Base-by-base conservation (phyloP, 2,329 filamentous ascomycete genomes). In the Plenodomus tracheiphilus region DNA sequence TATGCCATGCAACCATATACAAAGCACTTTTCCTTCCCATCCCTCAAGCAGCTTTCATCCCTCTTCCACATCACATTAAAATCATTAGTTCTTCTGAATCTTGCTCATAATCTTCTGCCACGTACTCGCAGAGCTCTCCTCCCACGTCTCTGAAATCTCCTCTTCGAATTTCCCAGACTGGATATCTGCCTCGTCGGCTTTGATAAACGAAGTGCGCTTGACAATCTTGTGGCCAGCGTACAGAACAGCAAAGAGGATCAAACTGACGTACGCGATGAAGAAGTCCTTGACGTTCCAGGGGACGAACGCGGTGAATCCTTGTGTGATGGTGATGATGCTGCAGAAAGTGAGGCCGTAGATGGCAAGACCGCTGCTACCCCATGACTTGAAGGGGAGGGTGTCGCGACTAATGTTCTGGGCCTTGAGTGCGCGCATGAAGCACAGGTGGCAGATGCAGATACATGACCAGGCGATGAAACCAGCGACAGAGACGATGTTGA, bases 151-250 rank as follows among this genome's bases (percentile, higher is more conserved):
- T 5, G 62, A 42, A 2, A 52, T 32, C 35, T 68, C 66, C 1
- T 68, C 66, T 15, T 67, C 51, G 19, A 65, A 69, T 19, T 74
- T 66, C 7, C 76, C 77, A 16, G 69, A 71, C 13, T 74, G 51
- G 16, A 79, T 54, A 53, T 79, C 77, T 9, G 75, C 75, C 15
- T 77, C 73, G 4, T 53, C 51, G 2, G 75, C 59, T 8, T 68
- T 70, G 52, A 78, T 64, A 39, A 78, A 73, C 30, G 65, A 65
- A 39, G 67, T 70, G 47, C 69, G 61, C 18, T 65, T 70, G 1
- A 65, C 44, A 18, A 69, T 20, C 57, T 72, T 93, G 75, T 88
- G 86, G 2, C 78, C 82, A 11, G 82, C 6, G 61, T 87, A 88
- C 0, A 87, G 74, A 0, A 75, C 69, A 2, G 53, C 62, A 52